Base-by-base conservation (phyloP, 2,329 filamentous ascomycete species). In the Aspergillus unguis region DNA sequence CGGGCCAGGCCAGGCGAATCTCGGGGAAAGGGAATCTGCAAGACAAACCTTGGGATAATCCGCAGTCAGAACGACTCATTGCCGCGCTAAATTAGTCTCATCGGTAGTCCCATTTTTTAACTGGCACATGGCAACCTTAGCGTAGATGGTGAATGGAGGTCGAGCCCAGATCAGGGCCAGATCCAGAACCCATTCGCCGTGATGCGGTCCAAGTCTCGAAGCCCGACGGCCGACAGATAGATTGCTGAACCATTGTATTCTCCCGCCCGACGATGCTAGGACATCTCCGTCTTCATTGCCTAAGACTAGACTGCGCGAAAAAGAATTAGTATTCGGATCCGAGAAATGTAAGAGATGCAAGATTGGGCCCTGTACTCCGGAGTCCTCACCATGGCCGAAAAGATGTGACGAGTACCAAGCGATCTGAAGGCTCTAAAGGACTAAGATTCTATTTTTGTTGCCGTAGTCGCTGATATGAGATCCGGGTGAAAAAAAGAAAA, bases 81-180 rank as follows among this genome's bases (percentile, higher is more conserved):
- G 32, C 38, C 17, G 29, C 46, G 41, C 51, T 53, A 53, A 49
- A 41, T 45, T 53, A 53, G 51, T 44, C 38, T 31, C 41, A 41
- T 53, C 50, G 50, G 44, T 53, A 45, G 51, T 53, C 44, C 35
- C 27, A 29, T 44, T 53, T 45, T 17, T 23, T 53, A 25, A 45
- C 45, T 53, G 45, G 51, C 41, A 53, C 51, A 53, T 49, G 51
- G 51, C 51, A 40, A 36, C 45, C 6, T 33, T 33, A 41, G 41
- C 27, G 32, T 11, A 46, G 23, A 46, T 8, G 10, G 28, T n/a
- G n/a, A 44, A 17, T 25, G 36, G 40, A 26, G 27, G 26, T 29
- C 5, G 31, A 23, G 32, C 44, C 40, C 11, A 44, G 28, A 35
- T 48, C 45, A 40, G 50, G 50, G 23, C 45, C 33, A 38, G 35